Evolutionary conservation across 2,329 filamentous ascomycete species (phyloP).

Genomic region (Pyrenochaeta sp.): DNA sequence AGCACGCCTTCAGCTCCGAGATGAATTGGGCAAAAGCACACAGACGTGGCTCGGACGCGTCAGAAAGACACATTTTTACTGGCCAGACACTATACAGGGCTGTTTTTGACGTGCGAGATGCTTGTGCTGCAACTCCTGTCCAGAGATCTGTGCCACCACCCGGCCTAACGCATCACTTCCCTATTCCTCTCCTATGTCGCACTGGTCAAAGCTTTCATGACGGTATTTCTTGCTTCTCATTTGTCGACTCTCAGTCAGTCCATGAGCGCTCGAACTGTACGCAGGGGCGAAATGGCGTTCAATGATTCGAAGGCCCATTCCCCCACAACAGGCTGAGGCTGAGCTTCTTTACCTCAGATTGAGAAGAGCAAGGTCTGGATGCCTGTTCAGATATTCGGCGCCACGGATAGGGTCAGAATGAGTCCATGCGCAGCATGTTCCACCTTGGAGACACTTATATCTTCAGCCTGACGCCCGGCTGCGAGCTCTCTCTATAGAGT

Average conservation of each 20-base stretch:
- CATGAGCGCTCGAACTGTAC: constrained; percentile 11
- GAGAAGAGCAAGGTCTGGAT: constrained; percentile 30
- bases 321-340: constrained; percentile 39
- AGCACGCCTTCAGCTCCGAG: constrained; percentile 26
- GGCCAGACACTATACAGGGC: constrained; percentile 19
- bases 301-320: constrained; percentile 20
- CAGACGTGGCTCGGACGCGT: constrained; percentile 30
- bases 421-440: constrained; percentile 30
- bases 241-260: constrained; percentile 21
- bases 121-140: constrained; percentile 11
- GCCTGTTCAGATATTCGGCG: constrained; percentile 29
- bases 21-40: constrained; percentile 25
- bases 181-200: constrained; percentile 10
- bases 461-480: constrained; percentile 26
- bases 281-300: constrained; percentile 24
- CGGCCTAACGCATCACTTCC: constrained; percentile 18
- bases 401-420: constrained; percentile 19
- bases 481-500: constrained; percentile 11
- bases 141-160: constrained; percentile 36
- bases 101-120: constrained; percentile 15
- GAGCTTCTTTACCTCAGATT: constrained; percentile 29
- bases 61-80: constrained; percentile 16
- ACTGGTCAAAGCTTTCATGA: constrained; percentile 19
- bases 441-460: constrained; percentile 37
- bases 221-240: constrained; percentile 14